phyloP scores from a whole-genome alignment of 306 rosid species.

The Quillaja saponaria region DNA sequence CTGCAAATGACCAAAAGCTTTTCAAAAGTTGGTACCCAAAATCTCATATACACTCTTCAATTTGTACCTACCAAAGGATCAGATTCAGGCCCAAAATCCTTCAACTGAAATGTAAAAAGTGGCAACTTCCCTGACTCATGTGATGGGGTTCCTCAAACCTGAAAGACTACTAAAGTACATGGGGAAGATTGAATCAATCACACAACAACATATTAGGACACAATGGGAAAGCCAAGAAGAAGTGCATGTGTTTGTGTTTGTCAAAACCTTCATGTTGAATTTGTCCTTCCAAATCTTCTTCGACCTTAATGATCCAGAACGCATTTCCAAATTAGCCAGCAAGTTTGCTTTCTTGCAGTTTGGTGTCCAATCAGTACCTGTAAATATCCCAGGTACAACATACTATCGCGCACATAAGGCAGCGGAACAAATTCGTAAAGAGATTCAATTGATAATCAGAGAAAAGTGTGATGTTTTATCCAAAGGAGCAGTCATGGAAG shows the following conservation, averaged over 20 bases:
- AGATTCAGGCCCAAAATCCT: not conserved
- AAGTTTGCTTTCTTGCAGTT: conserved; percentile 42
- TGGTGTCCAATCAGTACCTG: conserved; percentile 54
- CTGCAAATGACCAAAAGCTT: conserved; percentile 55
- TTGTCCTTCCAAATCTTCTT: conserved; percentile 50
- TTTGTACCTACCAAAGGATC: conserved; percentile 21
- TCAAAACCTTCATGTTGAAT: conserved; percentile 46
- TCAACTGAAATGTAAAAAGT: conserved; percentile 4
- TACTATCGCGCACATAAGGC: conserved; percentile 46
- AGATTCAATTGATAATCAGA: conserved; percentile 40
- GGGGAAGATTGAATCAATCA: conserved; percentile 50
- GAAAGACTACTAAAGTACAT: conserved; percentile 58
- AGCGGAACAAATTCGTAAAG: conserved; percentile 45
- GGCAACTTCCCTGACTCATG: conserved; percentile 11
- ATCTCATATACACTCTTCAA: conserved; percentile 34
- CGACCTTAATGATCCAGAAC: conserved; percentile 41
- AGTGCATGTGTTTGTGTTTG: conserved; percentile 44
- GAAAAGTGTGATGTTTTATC: conserved; percentile 60
- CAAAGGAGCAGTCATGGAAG: conserved; percentile 47
- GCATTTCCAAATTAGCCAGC: conserved; percentile 31
- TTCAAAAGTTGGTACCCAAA: conserved; percentile 46
- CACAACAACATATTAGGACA: conserved; percentile 42
- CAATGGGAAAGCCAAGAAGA: conserved; percentile 55
- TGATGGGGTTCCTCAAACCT: conserved; percentile 59
- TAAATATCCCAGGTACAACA: conserved; percentile 53